Evolutionary conservation across 495 filamentous ascomycete species (phyloP).

Genomic region (Podospora pseudoanserina): DNA sequence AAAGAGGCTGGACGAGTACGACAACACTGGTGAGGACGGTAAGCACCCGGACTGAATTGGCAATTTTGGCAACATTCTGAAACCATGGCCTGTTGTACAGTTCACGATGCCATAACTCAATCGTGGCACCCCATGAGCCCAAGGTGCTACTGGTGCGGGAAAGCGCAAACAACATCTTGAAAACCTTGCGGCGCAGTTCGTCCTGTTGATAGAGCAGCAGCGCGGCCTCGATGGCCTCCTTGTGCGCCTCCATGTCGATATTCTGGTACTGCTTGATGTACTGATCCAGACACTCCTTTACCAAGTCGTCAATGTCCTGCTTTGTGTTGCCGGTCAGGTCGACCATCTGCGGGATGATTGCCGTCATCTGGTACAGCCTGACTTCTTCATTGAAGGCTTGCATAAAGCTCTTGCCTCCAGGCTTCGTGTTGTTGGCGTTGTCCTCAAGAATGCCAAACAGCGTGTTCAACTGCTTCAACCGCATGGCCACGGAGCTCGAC

Average conservation of each 20-base stretch:
- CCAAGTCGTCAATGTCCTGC: neutral
- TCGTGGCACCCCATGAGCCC: neutral
- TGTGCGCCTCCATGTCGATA: neutral
- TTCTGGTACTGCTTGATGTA: constrained; percentile 1
- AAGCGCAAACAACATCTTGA: neutral
- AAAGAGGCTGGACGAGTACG: no score
- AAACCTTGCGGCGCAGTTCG: neutral
- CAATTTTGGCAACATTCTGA: no score
- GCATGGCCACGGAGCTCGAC: neutral
- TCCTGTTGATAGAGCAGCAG: neutral
- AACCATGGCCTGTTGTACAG: no score
- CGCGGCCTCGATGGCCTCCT: neutral
- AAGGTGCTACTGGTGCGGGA: neutral
- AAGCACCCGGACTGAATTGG: no score
- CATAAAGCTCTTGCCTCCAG: constrained; percentile 24
- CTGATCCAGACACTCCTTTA: neutral
- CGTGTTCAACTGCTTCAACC: neutral
- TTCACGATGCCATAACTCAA: no score
- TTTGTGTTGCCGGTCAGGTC: neutral
- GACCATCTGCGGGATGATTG: neutral
- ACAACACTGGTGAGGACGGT: no score
- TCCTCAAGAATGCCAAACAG: constrained; percentile 3
- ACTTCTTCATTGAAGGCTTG: neutral
- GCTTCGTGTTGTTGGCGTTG: neutral
- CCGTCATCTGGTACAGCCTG: neutral